These are phyloP conservation scores for Oxyria digyna DNA, from an alignment of 148 eudicot genomes.

Conservation along the genomic window DNA sequence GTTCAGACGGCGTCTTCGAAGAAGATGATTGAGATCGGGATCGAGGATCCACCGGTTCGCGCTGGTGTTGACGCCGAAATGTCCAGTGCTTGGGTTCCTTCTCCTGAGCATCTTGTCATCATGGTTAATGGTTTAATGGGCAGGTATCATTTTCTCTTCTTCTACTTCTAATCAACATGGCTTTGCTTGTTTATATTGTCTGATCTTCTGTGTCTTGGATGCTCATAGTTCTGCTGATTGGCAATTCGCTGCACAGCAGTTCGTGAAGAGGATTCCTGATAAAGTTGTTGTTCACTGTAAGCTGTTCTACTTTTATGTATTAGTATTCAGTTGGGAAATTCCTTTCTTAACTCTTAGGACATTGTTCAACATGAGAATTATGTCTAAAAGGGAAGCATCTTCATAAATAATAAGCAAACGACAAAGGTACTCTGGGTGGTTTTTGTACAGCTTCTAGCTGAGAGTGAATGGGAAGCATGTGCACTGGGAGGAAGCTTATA, in stretches of 20 bases:
- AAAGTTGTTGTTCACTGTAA: constrained; percentile 80
- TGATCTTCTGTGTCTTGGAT: background rate
- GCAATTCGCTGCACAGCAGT: constrained; percentile 84
- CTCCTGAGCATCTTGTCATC: constrained; percentile 53
- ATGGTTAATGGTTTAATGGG: constrained; percentile 87
- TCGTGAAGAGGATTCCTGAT: constrained; percentile 59
- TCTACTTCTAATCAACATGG: background rate
- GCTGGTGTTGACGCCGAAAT: background rate
- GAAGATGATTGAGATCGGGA: constrained; percentile 1
- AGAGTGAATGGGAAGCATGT: background rate
- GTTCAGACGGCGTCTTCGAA: background rate
- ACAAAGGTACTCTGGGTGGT: background rate
- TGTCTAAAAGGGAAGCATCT: background rate
- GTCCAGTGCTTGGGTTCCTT: constrained; percentile 10
- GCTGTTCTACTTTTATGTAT: constrained; percentile 8
- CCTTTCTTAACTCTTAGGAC: background rate
- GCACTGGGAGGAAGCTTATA: background rate
- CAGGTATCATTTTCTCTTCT: constrained; percentile 25
- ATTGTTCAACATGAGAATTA: background rate
- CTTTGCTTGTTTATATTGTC: background rate
- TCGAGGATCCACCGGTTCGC: background rate
- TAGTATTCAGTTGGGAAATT: background rate
- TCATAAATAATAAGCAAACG: background rate
- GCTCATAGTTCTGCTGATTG: constrained; percentile 56
- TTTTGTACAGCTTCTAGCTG: background rate